Evolutionary conservation across 345 rosid genomes (phyloP).

Genomic region (Acer saccharum): DNA sequence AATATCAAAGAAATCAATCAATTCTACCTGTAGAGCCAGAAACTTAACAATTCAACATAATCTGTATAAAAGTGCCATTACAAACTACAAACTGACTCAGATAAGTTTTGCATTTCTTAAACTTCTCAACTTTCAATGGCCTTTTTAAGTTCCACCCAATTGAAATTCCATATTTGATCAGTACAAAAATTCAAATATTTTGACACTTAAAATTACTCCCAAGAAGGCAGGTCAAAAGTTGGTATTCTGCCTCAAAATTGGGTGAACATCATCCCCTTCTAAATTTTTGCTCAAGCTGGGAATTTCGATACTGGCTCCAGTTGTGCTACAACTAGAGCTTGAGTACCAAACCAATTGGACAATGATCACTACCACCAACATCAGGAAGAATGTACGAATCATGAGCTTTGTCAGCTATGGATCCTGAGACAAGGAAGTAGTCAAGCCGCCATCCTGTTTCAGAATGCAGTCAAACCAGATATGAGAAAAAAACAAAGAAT

Average conservation of each 20-base stretch:
- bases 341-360: constrained; percentile 81
- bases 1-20: too few species aligned
- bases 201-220: not conserved
- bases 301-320: not conserved
- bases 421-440: constrained; percentile 89
- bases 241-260: not conserved
- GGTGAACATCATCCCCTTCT: not conserved
- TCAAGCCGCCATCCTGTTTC: constrained; percentile 95
- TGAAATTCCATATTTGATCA: not conserved
- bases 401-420: constrained; percentile 69
- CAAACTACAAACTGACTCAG: too few species aligned
- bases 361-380: constrained; percentile 84
- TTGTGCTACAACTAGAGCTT: constrained; percentile 45
- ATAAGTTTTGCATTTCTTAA: too few species aligned
- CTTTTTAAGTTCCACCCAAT: not conserved
- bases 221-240: not conserved
- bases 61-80: too few species aligned
- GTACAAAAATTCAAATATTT: not conserved
- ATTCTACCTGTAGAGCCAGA: too few species aligned
- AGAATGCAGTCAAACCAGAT: not conserved
- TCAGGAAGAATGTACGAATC: constrained; percentile 92
- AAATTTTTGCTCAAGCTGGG: too few species aligned
- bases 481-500: not conserved
- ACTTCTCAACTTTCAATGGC: not conserved
- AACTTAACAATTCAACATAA: too few species aligned